These are phyloP conservation scores for Pistacia atlantica DNA, from an alignment of 345 rosid species.

Conservation along the genomic window DNA sequence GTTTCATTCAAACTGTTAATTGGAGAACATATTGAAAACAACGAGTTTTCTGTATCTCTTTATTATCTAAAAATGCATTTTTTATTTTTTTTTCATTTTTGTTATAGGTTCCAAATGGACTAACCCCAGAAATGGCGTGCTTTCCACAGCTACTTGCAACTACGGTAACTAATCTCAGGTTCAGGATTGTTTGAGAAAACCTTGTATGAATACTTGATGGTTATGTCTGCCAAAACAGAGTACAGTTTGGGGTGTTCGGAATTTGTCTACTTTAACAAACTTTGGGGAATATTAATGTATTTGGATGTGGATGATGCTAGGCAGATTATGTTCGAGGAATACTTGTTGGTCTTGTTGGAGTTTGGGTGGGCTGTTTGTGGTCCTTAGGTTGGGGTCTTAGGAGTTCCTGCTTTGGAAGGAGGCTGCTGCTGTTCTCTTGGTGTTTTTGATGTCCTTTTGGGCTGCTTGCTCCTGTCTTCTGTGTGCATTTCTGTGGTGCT, in stretches of 20 bases:
- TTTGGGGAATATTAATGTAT: background rate
- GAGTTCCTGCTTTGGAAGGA: too few species aligned
- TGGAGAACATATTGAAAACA: background rate
- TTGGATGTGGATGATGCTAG: background rate
- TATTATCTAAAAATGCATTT: too few species aligned
- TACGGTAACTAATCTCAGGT: constrained; percentile 43
- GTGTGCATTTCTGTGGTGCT: too few species aligned
- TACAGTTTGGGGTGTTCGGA: background rate
- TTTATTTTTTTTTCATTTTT: background rate
- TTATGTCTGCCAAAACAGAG: background rate
- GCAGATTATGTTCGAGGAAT: background rate
- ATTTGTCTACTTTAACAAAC: background rate
- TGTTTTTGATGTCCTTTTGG: too few species aligned
- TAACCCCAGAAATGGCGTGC: constrained; percentile 58
- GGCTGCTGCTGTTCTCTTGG: too few species aligned
- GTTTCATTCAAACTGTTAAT: background rate
- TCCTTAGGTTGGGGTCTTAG: too few species aligned
- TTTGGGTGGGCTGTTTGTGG: too few species aligned
- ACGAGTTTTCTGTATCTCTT: too few species aligned
- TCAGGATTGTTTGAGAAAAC: background rate
- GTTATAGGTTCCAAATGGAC: constrained; percentile 48
- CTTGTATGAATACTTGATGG: background rate
- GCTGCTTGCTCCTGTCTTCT: too few species aligned
- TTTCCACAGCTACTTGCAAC: constrained; percentile 50
- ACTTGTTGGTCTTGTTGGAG: too few species aligned